phyloP scores from a whole-genome alignment of 1,284 basidiomycete genomes.

The Rhodotorula sp. region DNA sequence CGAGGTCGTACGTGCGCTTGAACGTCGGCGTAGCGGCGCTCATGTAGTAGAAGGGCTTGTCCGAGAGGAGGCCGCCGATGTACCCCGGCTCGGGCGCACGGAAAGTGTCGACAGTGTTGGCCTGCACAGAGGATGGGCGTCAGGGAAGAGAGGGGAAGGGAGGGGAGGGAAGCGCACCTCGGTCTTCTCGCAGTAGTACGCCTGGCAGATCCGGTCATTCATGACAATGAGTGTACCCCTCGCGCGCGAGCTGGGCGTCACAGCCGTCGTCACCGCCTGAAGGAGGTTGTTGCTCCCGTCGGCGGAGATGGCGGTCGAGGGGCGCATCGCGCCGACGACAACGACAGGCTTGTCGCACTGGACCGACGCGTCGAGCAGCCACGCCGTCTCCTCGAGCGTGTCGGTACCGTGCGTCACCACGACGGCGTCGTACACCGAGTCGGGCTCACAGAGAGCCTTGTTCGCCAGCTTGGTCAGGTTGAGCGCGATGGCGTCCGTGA shows the following conservation, averaged over 20 bases:
- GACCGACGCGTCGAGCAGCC: constrained; percentile 43
- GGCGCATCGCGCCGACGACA: constrained; percentile 51
- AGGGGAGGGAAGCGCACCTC: too few relatives aligned
- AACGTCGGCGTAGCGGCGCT: constrained; percentile 19
- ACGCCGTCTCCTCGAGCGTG: constrained; percentile 50
- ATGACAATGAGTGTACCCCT: constrained; percentile 48
- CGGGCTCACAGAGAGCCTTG: constrained; percentile 42
- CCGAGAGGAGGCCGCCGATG: constrained; percentile 41
- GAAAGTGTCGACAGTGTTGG: constrained; percentile 49
- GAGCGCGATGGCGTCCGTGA: constrained; percentile 45
- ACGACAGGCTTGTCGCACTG: constrained; percentile 49
- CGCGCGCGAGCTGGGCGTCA: constrained; percentile 36
- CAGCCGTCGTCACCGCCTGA: constrained; percentile 47
- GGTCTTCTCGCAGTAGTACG: neutral
- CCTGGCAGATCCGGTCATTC: constrained; percentile 49
- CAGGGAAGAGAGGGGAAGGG: too few relatives aligned
- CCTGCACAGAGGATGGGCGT: too few relatives aligned
- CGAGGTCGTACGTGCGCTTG: constrained; percentile 41
- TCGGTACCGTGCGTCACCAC: constrained; percentile 41
- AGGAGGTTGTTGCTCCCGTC: constrained; percentile 44
- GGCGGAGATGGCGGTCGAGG: constrained; percentile 46
- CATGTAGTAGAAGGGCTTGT: constrained; percentile 47
- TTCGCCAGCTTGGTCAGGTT: constrained; percentile 44
- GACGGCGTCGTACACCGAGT: constrained; percentile 41
- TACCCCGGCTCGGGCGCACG: constrained; percentile 47